A percentile compares a stretch with the other conserved stretches of the same genome.
Conservation (phyloP, 257 asterid species). For the Solanum appendiculatum region DNA sequence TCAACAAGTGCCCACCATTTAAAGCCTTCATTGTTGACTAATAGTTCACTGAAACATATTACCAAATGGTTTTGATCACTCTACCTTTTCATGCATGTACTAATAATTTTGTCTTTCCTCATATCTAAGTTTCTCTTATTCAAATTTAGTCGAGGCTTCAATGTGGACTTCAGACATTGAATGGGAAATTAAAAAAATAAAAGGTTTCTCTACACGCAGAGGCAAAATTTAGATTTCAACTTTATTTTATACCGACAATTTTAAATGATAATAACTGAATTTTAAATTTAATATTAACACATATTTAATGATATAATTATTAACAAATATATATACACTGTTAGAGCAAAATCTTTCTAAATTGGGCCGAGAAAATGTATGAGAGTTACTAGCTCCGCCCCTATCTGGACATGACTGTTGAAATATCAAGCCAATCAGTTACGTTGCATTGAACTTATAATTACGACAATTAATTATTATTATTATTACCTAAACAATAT, state of each 20-base stretch:
- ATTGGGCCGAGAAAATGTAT: no score
- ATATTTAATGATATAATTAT: no score
- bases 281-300: no score
- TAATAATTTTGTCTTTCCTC: background rate
- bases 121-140: background rate
- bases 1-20: background rate
- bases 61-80: background rate
- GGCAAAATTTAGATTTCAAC: no score
- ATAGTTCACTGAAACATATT: background rate
- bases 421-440: background rate
- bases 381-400: background rate
- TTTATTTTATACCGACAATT: no score
- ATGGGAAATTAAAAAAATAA: rapidly evolving
- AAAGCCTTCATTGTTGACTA: background rate
- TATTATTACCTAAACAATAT: background rate
- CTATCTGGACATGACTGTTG: background rate
- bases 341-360: no score
- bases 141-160: no score
- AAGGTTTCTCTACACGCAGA: no score
- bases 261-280: background rate
- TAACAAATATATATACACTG: no score
- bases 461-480: background rate
- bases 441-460: background rate
- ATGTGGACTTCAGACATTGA: no score
- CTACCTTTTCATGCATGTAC: background rate